Conservation (phyloP, 768 basidiomycete genomes). For the Rhodocollybia butyracea region DNA sequence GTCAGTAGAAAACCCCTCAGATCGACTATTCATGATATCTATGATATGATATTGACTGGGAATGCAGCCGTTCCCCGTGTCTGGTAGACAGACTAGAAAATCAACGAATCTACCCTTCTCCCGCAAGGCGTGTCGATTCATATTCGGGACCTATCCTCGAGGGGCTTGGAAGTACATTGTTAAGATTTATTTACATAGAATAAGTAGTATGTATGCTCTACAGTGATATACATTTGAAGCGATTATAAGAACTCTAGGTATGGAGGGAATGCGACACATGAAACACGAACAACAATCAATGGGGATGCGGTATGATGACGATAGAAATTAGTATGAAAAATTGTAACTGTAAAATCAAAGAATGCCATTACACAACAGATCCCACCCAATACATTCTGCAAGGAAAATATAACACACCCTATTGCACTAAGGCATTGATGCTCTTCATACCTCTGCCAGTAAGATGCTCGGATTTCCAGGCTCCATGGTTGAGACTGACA, state of each 20-base stretch:
- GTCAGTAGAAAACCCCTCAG: too few relatives aligned
- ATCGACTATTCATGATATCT: too few relatives aligned
- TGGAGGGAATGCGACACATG: background rate
- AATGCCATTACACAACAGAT: background rate
- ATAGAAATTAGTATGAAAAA: background rate
- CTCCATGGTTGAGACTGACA: conserved; percentile 7
- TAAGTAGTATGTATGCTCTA: background rate
- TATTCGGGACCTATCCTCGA: too few relatives aligned
- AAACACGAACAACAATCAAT: background rate
- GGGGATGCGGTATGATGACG: too few relatives aligned
- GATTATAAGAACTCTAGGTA: background rate
- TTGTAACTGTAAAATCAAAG: background rate
- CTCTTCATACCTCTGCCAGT: conserved; percentile 5
- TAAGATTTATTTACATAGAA: background rate
- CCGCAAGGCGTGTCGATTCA: too few relatives aligned
- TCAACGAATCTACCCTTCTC: too few relatives aligned
- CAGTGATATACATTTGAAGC: background rate
- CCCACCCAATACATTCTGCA: background rate
- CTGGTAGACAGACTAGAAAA: too few relatives aligned
- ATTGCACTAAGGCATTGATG: conserved; percentile 7
- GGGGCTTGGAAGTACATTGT: too few relatives aligned
- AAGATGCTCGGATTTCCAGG: conserved; percentile 6
- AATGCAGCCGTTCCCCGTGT: too few relatives aligned
- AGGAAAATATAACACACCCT: background rate
- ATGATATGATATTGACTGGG: too few relatives aligned